phyloP scores from a whole-genome alignment of 164 flowering plant genomes.

The Malania oleifera region DNA sequence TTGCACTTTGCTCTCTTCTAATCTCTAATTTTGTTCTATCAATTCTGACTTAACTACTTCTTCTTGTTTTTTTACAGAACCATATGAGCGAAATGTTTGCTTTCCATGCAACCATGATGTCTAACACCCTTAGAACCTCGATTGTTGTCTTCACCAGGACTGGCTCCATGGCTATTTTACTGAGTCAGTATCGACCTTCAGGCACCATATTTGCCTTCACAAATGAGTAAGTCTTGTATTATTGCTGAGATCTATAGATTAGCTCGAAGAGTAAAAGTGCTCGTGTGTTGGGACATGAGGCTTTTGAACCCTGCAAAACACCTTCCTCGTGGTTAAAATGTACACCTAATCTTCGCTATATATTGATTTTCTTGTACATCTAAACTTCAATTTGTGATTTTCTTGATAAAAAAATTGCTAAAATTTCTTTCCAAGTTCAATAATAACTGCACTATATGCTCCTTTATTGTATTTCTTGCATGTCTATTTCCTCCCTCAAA shows the following conservation, averaged over 20 bases:
- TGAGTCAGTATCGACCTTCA: slow-evolving; percentile 94
- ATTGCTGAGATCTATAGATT: background rate
- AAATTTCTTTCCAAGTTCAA: no score
- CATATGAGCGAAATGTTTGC: slow-evolving; percentile 99
- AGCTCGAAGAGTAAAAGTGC: background rate
- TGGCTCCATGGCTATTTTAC: slow-evolving; percentile 87
- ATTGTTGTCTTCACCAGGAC: slow-evolving; percentile 93
- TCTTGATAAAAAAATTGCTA: no score
- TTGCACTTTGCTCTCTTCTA: background rate
- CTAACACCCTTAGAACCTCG: slow-evolving; percentile 92
- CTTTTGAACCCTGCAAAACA: background rate
- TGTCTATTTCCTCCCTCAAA: no score
- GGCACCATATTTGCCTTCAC: slow-evolving; percentile 97
- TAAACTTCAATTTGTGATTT: no score
- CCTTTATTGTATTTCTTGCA: no score
- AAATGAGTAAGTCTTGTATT: slow-evolving; percentile 61
- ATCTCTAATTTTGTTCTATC: background rate
- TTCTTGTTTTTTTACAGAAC: slow-evolving; percentile 50
- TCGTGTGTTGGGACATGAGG: background rate
- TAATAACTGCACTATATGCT: no score
- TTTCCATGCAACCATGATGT: slow-evolving; percentile 96
- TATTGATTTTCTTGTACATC: no score
- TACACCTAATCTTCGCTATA: no score
- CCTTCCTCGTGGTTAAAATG: no score
- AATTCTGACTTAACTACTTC: slow-evolving; percentile 11